These are phyloP conservation scores for Fragosphaeria purpurea DNA, from an alignment of 2,329 filamentous ascomycete genomes.

Conservation along the genomic window DNA sequence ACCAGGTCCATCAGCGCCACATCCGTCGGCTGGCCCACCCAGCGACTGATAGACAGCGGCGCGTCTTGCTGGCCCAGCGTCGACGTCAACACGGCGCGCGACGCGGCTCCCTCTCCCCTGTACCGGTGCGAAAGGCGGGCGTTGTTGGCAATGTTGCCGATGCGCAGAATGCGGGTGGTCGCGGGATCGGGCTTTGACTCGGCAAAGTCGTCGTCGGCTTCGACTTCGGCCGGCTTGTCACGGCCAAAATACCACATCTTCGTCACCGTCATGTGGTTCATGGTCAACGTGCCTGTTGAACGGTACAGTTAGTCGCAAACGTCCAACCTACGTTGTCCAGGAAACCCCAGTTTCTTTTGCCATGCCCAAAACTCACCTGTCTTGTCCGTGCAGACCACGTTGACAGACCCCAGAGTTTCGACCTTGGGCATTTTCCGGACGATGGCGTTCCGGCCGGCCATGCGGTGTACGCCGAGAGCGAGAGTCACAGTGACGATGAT, in stretches of 20 bases:
- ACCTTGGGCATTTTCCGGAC: slow-evolving; percentile 93
- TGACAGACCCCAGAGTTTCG: slow-evolving; percentile 95
- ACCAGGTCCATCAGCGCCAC: slow-evolving; percentile 93
- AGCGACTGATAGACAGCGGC: slow-evolving; percentile 60
- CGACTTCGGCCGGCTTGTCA: slow-evolving; percentile 39
- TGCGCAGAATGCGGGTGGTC: slow-evolving; percentile 70
- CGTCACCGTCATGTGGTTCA: slow-evolving; percentile 96
- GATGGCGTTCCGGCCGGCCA: slow-evolving; percentile 92
- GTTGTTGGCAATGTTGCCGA: slow-evolving; percentile 96
- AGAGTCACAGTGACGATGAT: slow-evolving; percentile 98
- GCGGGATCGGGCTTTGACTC: slow-evolving; percentile 59
- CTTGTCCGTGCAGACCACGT: slow-evolving; percentile 99
- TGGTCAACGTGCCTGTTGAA: slow-evolving; percentile 64
- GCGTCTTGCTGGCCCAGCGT: slow-evolving; percentile 59
- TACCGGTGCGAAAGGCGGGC: slow-evolving; percentile 66
- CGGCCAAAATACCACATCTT: slow-evolving; percentile 93
- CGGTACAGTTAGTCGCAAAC: too few species aligned
- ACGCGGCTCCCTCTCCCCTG: slow-evolving; percentile 59
- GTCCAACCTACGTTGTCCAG: too few species aligned
- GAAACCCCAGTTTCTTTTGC: too few species aligned
- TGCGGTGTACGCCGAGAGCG: slow-evolving; percentile 86
- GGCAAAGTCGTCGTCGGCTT: slow-evolving; percentile 42
- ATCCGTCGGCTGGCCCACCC: slow-evolving; percentile 95
- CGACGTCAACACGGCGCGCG: slow-evolving; percentile 75
- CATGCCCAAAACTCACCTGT: slow-evolving; percentile 33